phyloP scores from a whole-genome alignment of 345 rosid species.

The Jatropha curcas region DNA sequence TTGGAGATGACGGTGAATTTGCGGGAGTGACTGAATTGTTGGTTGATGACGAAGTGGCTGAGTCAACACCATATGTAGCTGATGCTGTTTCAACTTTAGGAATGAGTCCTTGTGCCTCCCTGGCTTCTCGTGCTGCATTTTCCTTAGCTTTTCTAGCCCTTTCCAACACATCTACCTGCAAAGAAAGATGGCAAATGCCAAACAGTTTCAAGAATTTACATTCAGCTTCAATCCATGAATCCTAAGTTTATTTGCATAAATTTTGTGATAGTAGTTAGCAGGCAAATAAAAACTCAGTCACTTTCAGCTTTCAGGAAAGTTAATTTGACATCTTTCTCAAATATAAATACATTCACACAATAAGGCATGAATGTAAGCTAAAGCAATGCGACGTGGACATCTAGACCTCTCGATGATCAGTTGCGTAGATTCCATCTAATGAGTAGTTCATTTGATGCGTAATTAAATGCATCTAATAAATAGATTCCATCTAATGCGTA shows the following conservation, averaged over 20 bases:
- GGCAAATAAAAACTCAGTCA: not conserved
- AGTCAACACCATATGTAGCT: constrained; percentile 4
- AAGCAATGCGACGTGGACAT: not conserved
- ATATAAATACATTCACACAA: not conserved
- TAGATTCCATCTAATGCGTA: no score
- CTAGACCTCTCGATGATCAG: no score
- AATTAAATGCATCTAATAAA: no score
- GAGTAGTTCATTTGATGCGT: no score
- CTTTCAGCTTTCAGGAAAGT: not conserved
- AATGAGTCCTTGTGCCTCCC: constrained; percentile 54
- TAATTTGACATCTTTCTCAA: not conserved
- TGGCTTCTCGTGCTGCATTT: constrained; percentile 69
- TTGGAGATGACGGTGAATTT: constrained; percentile 13
- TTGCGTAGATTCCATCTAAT: no score
- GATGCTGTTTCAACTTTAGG: constrained; percentile 25
- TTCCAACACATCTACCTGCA: constrained; percentile 80
- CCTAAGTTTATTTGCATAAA: not conserved
- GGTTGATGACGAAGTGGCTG: constrained; percentile 23
- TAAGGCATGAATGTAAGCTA: not conserved
- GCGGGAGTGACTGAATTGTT: constrained; percentile 7
- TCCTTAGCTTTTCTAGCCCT: constrained; percentile 83
- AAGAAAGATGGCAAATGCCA: not conserved
- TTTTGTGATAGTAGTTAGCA: not conserved
- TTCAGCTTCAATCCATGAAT: not conserved
- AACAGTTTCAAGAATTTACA: not conserved